These are phyloP conservation scores for Chenopodium quinoa DNA, from an alignment of 148 eudicot species.

Conservation along the genomic window DNA sequence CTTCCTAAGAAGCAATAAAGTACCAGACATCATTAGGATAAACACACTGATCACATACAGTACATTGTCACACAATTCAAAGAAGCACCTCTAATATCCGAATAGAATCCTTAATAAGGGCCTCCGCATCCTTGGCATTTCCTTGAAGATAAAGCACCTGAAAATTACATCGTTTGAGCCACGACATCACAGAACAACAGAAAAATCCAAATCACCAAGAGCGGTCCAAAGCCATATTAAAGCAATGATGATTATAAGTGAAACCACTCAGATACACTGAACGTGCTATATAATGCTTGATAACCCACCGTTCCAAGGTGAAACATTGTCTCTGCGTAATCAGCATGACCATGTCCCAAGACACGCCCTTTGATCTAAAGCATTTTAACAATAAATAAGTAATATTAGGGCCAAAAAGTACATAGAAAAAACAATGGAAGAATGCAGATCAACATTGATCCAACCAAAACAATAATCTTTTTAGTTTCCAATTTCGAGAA, in stretches of 20 bases:
- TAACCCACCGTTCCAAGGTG: conserved; percentile 81
- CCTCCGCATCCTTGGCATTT: conserved; percentile 66
- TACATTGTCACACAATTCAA: conserved; percentile 6
- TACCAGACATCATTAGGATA: conserved; percentile 12
- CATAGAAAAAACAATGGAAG: background rate
- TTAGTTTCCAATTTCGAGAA: background rate
- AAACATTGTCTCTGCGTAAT: conserved; percentile 94
- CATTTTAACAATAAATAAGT: background rate
- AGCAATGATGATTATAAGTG: background rate
- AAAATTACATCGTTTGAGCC: conserved; percentile 15
- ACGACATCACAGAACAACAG: background rate
- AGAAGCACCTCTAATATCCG: conserved; percentile 67
- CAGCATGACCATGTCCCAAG: conserved; percentile 71
- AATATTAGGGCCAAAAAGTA: conserved; percentile 1
- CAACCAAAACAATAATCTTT: conserved; percentile 1
- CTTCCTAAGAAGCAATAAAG: conserved; percentile 48
- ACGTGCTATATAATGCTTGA: conserved; percentile 4
- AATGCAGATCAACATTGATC: background rate
- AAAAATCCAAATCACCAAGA: background rate
- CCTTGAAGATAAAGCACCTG: conserved; percentile 86
- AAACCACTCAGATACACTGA: background rate
- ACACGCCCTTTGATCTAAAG: conserved; percentile 85
- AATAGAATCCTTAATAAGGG: conserved; percentile 68
- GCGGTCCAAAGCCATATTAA: background rate
- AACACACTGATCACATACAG: background rate